A percentile compares a stretch with the other conserved stretches of the same genome.
Conservation (phyloP, 345 rosid species). For the Citropsis articulata region DNA sequence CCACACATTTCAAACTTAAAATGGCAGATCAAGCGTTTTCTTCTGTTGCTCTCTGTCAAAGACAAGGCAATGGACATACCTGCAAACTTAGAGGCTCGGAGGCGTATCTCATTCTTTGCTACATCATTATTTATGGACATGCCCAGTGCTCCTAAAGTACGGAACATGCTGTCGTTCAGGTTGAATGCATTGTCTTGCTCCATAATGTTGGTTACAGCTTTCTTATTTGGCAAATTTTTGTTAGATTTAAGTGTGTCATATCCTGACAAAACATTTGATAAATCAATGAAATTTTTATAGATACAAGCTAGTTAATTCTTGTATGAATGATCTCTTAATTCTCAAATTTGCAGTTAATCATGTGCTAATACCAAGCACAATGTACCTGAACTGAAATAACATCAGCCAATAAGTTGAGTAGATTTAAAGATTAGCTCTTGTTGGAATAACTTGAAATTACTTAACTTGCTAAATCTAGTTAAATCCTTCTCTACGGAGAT, state of each 20-base stretch:
- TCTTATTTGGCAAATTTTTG: neutral
- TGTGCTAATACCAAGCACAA: neutral
- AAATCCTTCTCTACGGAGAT: neutral
- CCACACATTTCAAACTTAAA: slow-evolving; percentile 25
- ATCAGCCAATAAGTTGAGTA: neutral
- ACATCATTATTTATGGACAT: slow-evolving; percentile 94
- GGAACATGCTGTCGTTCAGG: slow-evolving; percentile 96
- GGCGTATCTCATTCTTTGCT: slow-evolving; percentile 91
- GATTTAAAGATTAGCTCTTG: neutral
- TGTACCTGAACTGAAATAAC: neutral
- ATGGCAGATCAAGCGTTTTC: slow-evolving; percentile 75
- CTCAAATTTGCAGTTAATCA: neutral
- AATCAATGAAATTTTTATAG: neutral
- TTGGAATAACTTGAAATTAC: neutral
- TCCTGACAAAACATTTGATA: neutral
- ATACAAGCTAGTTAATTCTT: neutral
- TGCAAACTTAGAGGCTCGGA: slow-evolving; percentile 74
- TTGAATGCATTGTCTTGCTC: slow-evolving; percentile 29
- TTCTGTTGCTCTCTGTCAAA: slow-evolving; percentile 68
- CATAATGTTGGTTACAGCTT: slow-evolving; percentile 1
- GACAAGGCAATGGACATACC: slow-evolving; percentile 94
- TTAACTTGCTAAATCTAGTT: neutral
- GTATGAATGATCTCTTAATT: neutral
- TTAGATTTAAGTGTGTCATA: neutral
- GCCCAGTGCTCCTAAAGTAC: slow-evolving; percentile 84